These are phyloP conservation scores for Cylindrotheca fusiformis DNA, from an alignment of 108 stramenopile species.

Conservation along the genomic window DNA sequence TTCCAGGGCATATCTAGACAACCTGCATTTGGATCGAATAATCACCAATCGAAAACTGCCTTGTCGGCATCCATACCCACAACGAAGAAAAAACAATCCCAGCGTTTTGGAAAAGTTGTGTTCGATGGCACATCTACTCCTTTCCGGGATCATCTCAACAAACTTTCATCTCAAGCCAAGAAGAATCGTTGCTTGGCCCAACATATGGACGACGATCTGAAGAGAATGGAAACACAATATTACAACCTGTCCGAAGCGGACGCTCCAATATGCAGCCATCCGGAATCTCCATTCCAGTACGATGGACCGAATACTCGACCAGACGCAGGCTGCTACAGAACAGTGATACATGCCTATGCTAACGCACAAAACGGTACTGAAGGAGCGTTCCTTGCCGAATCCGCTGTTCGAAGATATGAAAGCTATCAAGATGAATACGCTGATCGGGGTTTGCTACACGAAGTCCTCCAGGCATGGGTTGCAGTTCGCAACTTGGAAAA, in stretches of 20 bases:
- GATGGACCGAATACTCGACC: constrained; percentile 15
- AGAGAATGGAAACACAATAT: constrained; percentile 20
- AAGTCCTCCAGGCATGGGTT: constrained; percentile 20
- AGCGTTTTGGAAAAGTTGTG: too few relatives aligned
- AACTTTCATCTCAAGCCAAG: not conserved
- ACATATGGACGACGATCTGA: constrained; percentile 30
- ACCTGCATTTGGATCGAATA: too few relatives aligned
- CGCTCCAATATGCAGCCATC: not conserved
- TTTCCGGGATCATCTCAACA: not conserved
- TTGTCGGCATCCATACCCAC: too few relatives aligned
- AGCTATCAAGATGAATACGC: constrained; percentile 4
- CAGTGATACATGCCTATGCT: constrained; percentile 18
- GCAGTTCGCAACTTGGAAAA: constrained; percentile 5
- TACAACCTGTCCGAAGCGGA: constrained; percentile 16
- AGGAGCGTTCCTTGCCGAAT: constrained; percentile 19
- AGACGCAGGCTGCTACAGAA: constrained; percentile 10
- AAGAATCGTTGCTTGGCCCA: not conserved
- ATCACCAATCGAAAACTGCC: too few relatives aligned
- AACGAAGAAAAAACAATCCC: too few relatives aligned
- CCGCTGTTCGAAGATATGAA: constrained; percentile 14
- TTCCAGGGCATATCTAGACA: too few relatives aligned
- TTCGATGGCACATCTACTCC: too few relatives aligned
- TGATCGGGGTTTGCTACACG: constrained; percentile 2
- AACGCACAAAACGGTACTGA: constrained; percentile 8
- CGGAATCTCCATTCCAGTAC: constrained; percentile 2